These are phyloP conservation scores for Mycena filopes DNA, from an alignment of 768 basidiomycete genomes.

Conservation along the genomic window DNA sequence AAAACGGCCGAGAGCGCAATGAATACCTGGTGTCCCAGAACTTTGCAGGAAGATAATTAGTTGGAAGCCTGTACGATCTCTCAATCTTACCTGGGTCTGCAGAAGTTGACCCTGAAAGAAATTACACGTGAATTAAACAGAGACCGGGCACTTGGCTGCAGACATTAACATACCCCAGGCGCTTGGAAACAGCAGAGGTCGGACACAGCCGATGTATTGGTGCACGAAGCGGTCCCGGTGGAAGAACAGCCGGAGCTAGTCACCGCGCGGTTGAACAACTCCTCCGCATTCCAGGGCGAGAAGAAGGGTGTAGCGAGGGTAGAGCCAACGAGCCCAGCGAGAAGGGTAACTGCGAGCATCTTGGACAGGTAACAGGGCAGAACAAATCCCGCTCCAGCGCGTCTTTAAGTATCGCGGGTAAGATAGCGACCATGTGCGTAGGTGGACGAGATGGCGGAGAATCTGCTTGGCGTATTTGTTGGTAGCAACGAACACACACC, in stretches of 20 bases:
- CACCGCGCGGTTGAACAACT: slow-evolving; percentile 42
- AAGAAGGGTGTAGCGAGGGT: slow-evolving; percentile 4
- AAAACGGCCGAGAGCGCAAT: background rate
- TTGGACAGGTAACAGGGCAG: background rate
- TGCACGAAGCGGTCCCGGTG: slow-evolving; percentile 62
- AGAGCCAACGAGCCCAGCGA: slow-evolving; percentile 18
- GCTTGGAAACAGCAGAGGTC: slow-evolving; percentile 73
- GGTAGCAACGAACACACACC: background rate
- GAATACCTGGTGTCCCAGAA: slow-evolving; percentile 73
- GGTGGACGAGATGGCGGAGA: too few species aligned
- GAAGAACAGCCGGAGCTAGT: slow-evolving; percentile 65
- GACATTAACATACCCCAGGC: slow-evolving; percentile 61
- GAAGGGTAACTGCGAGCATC: slow-evolving; percentile 18
- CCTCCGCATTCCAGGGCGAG: slow-evolving; percentile 20
- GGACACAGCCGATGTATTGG: slow-evolving; percentile 55
- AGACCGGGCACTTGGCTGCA: background rate
- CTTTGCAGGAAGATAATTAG: slow-evolving; percentile 42
- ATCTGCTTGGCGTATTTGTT: too few species aligned
- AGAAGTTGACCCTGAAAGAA: slow-evolving; percentile 65
- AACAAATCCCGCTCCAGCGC: background rate
- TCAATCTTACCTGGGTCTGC: slow-evolving; percentile 58
- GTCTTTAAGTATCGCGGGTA: slow-evolving; percentile 12
- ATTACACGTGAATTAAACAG: background rate
- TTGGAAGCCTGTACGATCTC: background rate
- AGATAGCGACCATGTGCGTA: slow-evolving; percentile 16